phyloP scores from a whole-genome alignment of 2,329 filamentous ascomycete genomes.

The Apiospora arundinis region DNA sequence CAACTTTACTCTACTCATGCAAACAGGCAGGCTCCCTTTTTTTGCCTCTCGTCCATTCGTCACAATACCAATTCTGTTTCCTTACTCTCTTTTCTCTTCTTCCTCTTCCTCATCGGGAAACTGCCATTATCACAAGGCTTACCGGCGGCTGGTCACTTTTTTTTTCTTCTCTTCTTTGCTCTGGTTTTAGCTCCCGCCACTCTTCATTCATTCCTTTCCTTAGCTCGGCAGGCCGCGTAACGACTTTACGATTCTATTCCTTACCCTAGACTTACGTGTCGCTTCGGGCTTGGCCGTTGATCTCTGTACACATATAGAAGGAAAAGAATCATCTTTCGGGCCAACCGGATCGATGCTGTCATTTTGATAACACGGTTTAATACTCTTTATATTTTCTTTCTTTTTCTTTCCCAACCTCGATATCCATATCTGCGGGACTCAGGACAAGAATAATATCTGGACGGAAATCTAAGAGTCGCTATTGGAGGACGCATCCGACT shows the following conservation, averaged over 20 bases:
- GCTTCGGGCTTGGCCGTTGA: slow-evolving; percentile 13
- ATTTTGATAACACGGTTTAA: slow-evolving; percentile 4
- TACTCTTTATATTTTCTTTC: slow-evolving; percentile 12
- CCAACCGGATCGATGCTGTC: slow-evolving; percentile 3
- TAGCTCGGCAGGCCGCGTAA: slow-evolving; percentile 22
- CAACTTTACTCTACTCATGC: slow-evolving; percentile 11
- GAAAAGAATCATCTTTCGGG: slow-evolving; percentile 1
- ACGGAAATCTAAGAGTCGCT: not conserved
- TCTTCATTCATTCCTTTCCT: not conserved
- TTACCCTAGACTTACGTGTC: not conserved
- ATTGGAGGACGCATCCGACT: not conserved
- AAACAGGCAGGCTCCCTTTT: not conserved
- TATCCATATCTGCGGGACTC: slow-evolving; percentile 1
- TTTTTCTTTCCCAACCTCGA: not conserved
- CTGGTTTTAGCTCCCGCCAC: slow-evolving; percentile 21
- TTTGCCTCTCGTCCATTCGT: not conserved
- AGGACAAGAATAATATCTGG: not conserved
- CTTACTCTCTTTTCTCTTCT: slow-evolving; percentile 6
- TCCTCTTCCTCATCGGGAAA: not conserved
- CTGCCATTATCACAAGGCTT: slow-evolving; percentile 17
- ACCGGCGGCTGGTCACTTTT: slow-evolving; percentile 15
- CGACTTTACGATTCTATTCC: slow-evolving; percentile 21
- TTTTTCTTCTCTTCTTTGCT: not conserved
- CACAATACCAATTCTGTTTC: slow-evolving; percentile 5
- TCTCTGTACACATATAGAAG: slow-evolving; percentile 12